phyloP scores from a whole-genome alignment of 345 rosid species.

The Punica granatum region DNA sequence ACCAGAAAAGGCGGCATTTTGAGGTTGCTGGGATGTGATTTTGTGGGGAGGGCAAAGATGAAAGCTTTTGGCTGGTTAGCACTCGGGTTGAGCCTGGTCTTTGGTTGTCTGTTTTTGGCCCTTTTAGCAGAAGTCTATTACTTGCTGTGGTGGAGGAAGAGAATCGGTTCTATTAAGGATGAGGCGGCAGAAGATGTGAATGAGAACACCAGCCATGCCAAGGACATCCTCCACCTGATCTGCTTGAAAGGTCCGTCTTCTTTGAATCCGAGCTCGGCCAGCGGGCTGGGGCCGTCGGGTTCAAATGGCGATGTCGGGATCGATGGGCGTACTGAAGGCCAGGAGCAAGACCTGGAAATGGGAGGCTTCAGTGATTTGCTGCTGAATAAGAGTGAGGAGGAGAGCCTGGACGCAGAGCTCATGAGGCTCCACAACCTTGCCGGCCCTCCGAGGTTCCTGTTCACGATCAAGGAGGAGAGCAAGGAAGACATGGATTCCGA shows the following conservation, averaged over 20 bases:
- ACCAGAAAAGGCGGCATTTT: background rate
- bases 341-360: slow-evolving; percentile 43
- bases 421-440: slow-evolving; percentile 74
- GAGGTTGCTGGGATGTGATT: background rate
- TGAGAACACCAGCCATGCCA: slow-evolving; percentile 39
- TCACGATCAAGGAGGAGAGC: slow-evolving; percentile 88
- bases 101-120: slow-evolving; percentile 67
- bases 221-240: slow-evolving; percentile 44
- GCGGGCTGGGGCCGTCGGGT: slow-evolving; percentile 15
- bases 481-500: slow-evolving; percentile 93
- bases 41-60: slow-evolving; percentile 21
- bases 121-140: slow-evolving; percentile 68
- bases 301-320: slow-evolving; percentile 2
- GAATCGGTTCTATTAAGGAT: slow-evolving; percentile 11
- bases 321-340: background rate
- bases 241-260: slow-evolving; percentile 45
- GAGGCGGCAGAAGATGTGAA: slow-evolving; percentile 30
- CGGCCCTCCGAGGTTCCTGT: slow-evolving; percentile 76
- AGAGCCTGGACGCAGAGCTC: slow-evolving; percentile 60
- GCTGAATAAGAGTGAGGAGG: slow-evolving; percentile 34
- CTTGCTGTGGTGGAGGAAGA: slow-evolving; percentile 79
- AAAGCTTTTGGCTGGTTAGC: slow-evolving; percentile 53
- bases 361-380: slow-evolving; percentile 50
- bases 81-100: slow-evolving; percentile 58
- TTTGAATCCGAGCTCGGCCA: slow-evolving; percentile 17